Base-by-base conservation (phyloP, 768 basidiomycete genomes). In the Leccinum imitatum region DNA sequence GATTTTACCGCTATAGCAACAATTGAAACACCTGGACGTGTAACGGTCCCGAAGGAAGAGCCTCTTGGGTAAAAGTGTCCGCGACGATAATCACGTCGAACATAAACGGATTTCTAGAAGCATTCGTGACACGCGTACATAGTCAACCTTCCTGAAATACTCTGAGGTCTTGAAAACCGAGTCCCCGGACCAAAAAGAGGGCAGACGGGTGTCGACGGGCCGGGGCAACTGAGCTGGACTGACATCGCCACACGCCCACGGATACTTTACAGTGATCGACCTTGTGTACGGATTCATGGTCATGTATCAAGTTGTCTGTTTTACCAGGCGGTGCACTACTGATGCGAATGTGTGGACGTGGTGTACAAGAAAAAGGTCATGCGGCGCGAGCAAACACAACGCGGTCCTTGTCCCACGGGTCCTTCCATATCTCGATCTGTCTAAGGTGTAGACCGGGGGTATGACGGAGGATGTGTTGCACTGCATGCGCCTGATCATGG, bases 351-450 rank as follows among this genome's bases (percentile, higher is more conserved):
- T 33, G 21, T 44, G 47, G 46, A 21, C 1, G 25, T 54, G 47
- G 58, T 31, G 30, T n/a, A 19, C 33, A 47, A 25, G n/a, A 14
- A 23, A 39, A 39, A 17, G 44, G 8, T 79, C 72, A 78, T 66
- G 73, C 58, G 59, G n/a, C 73, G 69, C 70, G 78, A 23, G 79
- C 88, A 62, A 90, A 71, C 15, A 95, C 87, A 52, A 88, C 85
- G 62, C 93, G 83, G 59, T 87, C 80, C 64, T 82, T 84, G 51
- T 84, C 85, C 87, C 87, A 95, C 61, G 87, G 89, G 73, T 95
- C 94, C 60, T 72, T 71, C 93, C 92, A 95, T 39, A 91, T 81
- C 67, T 89, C 63, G 1, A 59, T 41, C 82, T 5, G 84, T 80
- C 37, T 73, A 67, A 62, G 53, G 0, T 65, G 67, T 50, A 91